Evolutionary conservation across 768 basidiomycete species (phyloP), one percentile per base, ranked within the genome.

Genomic region (Amanita fuliginea): DNA sequence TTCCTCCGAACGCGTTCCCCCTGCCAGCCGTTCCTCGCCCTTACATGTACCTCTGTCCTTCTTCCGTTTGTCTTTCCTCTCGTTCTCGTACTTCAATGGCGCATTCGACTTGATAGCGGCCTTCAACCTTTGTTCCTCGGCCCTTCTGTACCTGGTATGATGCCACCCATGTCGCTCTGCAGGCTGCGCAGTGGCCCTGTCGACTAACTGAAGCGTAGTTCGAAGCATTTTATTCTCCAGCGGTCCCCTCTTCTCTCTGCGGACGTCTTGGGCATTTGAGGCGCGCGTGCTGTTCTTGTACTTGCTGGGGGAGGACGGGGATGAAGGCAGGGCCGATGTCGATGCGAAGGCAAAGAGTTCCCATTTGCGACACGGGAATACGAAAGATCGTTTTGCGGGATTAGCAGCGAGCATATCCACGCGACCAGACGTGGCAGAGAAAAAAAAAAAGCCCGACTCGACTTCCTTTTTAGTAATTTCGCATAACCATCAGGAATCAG

Each of bases 51-150:
- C 18, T 11, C 11, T 34, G 19, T 21, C 16, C 34, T 32, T 13
- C 14, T 14, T 24, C 35, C 16, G 21, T 11, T 11, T 32, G n/a
- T 8, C 18, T 41, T 21, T 13, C n/a, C 34, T 47, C 24, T 7
- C 33, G 18, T 14, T 37, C 34, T 28, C 9, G 6, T 13, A 9
- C 24, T 48, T 41, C 18, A 16, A 8, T 16, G 16, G 13, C 18
- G 11, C 13, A 28, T n/a, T 21, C 10, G 28, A 41, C 33, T 55
- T 43, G 42, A 59, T 42, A 6, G 47, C 32, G 6, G 37, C 47
- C 32, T 46, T 46, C 10, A 70, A 59, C 13, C 67, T 63, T 44
- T 62, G 70, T 52, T 71, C 72, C 32, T 62, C 58, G 19, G 67
- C 68, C 22, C 71, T 67, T 36, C 67, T 44, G 6, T 60, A 59